phyloP scores from a whole-genome alignment of 108 stramenopile species.

The Skeletonema potamos region DNA sequence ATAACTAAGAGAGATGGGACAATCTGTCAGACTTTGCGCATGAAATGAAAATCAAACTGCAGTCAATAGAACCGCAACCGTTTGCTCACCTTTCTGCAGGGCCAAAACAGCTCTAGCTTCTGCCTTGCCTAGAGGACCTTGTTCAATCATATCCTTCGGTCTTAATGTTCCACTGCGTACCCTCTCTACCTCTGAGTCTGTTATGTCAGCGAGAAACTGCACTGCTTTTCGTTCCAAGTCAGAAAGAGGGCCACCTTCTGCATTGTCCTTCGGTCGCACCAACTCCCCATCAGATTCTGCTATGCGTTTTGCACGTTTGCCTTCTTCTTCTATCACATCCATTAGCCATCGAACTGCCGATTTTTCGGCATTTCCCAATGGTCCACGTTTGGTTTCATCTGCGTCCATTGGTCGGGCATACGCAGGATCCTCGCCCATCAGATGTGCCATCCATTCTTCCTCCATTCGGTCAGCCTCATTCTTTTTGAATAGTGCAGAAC shows the following conservation, averaged over 20 bases:
- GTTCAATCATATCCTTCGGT: constrained; percentile 76
- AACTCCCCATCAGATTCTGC: constrained; percentile 64
- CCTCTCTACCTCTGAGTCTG: constrained; percentile 62
- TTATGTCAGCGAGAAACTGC: constrained; percentile 58
- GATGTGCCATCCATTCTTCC: constrained; percentile 69
- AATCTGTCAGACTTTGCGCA: neutral
- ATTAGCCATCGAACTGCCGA: constrained; percentile 69
- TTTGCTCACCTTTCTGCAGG: constrained; percentile 32
- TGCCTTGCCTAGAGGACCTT: constrained; percentile 74
- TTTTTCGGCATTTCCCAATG: constrained; percentile 76
- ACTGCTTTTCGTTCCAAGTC: constrained; percentile 63
- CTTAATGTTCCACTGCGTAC: constrained; percentile 52
- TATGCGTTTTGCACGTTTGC: constrained; percentile 69
- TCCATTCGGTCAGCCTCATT: constrained; percentile 80
- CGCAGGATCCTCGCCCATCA: constrained; percentile 79
- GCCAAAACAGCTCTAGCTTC: constrained; percentile 58
- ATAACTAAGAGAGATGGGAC: constrained; percentile 20
- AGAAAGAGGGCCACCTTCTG: constrained; percentile 71
- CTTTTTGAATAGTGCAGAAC: constrained; percentile 69
- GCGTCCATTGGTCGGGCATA: constrained; percentile 91
- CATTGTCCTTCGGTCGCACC: constrained; percentile 66
- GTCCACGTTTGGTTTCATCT: constrained; percentile 62
- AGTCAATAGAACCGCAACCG: no score
- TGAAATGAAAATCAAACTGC: neutral
- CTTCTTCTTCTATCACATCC: constrained; percentile 84